Evolutionary conservation across 805 yeast genomes (phyloP).

Genomic region (Teunomyces pallodes): DNA sequence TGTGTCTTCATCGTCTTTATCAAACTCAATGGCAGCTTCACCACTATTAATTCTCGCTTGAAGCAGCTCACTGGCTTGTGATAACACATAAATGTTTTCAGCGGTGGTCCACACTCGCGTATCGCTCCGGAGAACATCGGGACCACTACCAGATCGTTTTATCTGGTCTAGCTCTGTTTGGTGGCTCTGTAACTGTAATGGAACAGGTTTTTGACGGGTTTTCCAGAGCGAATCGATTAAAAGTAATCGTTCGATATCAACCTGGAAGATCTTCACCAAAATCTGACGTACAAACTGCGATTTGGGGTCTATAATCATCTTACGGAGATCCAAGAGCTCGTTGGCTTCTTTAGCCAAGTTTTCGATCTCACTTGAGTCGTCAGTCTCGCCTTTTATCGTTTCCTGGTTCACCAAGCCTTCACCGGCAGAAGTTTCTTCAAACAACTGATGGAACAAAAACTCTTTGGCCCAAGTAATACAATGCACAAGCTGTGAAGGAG

Average conservation of each 20-base stretch:
- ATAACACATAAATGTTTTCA: slow-evolving; percentile 63
- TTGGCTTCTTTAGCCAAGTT: slow-evolving; percentile 64
- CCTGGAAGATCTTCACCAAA: slow-evolving; percentile 57
- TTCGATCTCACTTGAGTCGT: slow-evolving; percentile 61
- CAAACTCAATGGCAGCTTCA: slow-evolving; percentile 59
- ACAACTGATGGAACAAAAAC: slow-evolving; percentile 78
- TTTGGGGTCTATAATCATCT: slow-evolving; percentile 11
- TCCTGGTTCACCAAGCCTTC: slow-evolving; percentile 10
- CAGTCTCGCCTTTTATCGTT: slow-evolving; percentile 48
- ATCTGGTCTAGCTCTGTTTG: slow-evolving; percentile 12
- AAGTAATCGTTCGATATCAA: slow-evolving; percentile 77
- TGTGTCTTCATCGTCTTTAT: slow-evolving; percentile 93
- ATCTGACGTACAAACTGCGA: slow-evolving; percentile 38
- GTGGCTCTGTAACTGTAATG: slow-evolving; percentile 42
- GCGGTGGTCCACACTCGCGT: slow-evolving; percentile 58
- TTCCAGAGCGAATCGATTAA: slow-evolving; percentile 77
- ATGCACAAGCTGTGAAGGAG: slow-evolving; percentile 95
- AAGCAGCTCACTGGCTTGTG: slow-evolving; percentile 46
- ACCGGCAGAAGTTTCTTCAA: slow-evolving; percentile 45
- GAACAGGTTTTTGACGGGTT: slow-evolving; percentile 63
- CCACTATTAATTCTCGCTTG: slow-evolving; percentile 44
- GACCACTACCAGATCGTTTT: slow-evolving; percentile 1
- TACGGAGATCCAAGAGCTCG: slow-evolving; percentile 48
- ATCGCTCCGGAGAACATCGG: slow-evolving; percentile 13
- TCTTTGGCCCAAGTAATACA: slow-evolving; percentile 98